A percentile compares a stretch with the other conserved stretches of the same genome.
Conservation (phyloP, 1,284 basidiomycete species). For the Marasmius sp. region DNA sequence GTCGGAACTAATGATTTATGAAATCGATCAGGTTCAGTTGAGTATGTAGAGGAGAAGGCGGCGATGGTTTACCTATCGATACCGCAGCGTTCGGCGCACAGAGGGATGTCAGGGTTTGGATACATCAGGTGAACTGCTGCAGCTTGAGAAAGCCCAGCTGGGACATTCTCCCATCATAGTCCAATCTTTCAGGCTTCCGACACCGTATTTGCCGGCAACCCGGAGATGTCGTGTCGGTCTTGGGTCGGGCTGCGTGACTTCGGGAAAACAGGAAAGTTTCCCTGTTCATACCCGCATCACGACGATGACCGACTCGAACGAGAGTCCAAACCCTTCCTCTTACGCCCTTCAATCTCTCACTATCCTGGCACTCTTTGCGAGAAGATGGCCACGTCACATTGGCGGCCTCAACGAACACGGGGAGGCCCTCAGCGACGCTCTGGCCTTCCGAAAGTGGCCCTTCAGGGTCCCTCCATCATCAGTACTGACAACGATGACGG, state of each 20-base stretch:
- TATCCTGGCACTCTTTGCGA: slow-evolving; percentile 18
- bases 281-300: slow-evolving; percentile 40
- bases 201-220: slow-evolving; percentile 35
- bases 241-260: too few species aligned
- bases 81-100: slow-evolving; percentile 42
- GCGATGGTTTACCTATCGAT: slow-evolving; percentile 30
- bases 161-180: slow-evolving; percentile 43
- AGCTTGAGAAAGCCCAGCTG: slow-evolving; percentile 35
- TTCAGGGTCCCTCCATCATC: slow-evolving; percentile 73
- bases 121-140: slow-evolving; percentile 51
- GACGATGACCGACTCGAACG: neutral
- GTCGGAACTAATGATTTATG: slow-evolving; percentile 38
- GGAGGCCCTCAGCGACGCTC: slow-evolving; percentile 64
- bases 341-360: slow-evolving; percentile 40
- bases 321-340: slow-evolving; percentile 43
- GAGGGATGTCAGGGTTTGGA: slow-evolving; percentile 38
- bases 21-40: slow-evolving; percentile 28
- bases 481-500: slow-evolving; percentile 69
- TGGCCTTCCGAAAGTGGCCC: slow-evolving; percentile 69
- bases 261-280: slow-evolving; percentile 43
- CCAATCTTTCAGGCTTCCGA: slow-evolving; percentile 46
- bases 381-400: slow-evolving; percentile 48
- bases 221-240: neutral
- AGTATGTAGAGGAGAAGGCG: neutral
- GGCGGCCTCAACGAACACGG: slow-evolving; percentile 67